These are phyloP conservation scores for Steccherinum ochraceum DNA, from an alignment of 768 basidiomycete genomes.

Conservation along the genomic window DNA sequence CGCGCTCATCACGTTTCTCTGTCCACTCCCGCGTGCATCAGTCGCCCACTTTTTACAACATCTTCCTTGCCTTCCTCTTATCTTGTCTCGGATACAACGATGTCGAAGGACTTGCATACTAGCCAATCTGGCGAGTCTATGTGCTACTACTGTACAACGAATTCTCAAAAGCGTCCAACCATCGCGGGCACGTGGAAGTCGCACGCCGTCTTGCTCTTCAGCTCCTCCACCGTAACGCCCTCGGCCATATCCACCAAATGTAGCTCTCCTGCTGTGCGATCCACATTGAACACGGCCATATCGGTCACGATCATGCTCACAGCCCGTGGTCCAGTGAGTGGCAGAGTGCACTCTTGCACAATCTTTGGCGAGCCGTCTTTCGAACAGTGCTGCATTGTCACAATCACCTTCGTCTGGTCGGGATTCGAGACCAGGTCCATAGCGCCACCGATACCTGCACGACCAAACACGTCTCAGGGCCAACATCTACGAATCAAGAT, in stretches of 20 bases:
- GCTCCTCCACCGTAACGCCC: conserved; percentile 75
- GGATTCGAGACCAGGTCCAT: conserved; percentile 96
- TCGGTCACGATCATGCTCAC: conserved; percentile 92
- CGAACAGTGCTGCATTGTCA: conserved; percentile 80
- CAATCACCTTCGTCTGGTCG: conserved; percentile 88
- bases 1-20: too few relatives aligned
- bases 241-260: conserved; percentile 75
- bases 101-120: too few relatives aligned
- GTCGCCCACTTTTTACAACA: too few relatives aligned
- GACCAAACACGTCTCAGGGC: neutral
- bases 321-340: conserved; percentile 79
- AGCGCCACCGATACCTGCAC: conserved; percentile 81
- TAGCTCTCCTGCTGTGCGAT: conserved; percentile 65
- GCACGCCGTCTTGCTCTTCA: conserved; percentile 76
- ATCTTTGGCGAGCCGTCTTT: conserved; percentile 89
- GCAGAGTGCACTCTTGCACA: conserved; percentile 70
- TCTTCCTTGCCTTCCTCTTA: too few relatives aligned
- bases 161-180: conserved; percentile 40
- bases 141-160: too few relatives aligned
- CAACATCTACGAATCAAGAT: neutral
- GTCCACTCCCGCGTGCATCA: too few relatives aligned
- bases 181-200: conserved; percentile 59
- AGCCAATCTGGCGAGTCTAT: too few relatives aligned
- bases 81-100: too few relatives aligned
- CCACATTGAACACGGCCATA: conserved; percentile 81